Base-by-base conservation (phyloP, 371 early-diverging fungal genomes). In the Circinella minor region DNA sequence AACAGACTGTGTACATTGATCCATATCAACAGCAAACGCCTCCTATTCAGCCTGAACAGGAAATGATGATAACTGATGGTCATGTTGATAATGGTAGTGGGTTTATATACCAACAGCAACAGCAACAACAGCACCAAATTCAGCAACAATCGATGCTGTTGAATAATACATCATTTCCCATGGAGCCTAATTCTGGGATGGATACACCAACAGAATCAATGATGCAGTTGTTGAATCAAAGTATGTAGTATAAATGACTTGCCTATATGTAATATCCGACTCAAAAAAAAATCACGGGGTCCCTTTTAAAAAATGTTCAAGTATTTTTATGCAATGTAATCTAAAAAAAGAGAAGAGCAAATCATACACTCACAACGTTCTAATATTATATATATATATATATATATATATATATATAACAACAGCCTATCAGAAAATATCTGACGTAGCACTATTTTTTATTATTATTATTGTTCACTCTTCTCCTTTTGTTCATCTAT, bases 121-220 rank as follows among this genome's bases (percentile, higher is more conserved):
- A 36, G 34, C 51, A 47, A 18, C 63, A 48, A 48, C 61, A 46
- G 49, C 68, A 60, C 27, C 27, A 27, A 27, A 27, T 18, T 27
- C 51, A 47, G 9, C 63, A 48, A 49, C 39, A 63, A 15, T 49
- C 64, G 54, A 63, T 62, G 63, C 61, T 76, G 63, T 38, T 77
- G 67, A 57, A 76, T 46, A 74, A 73, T 64, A 77, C 79, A n/a
- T 75, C 77, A 78, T 78, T 78, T 51, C 80, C 80, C n/a, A 71
- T 71, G 36, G 76, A 54, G 27, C 67, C 67, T 13, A 27, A 43
- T 43, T 43, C 67, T 17, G 14, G 47, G 9, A 55, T 54, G 34
- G 71, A 74, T 54, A 61, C 77, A 1, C 78, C 78, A 8, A 65
- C 70, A 55, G 79, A 74, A 60, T 81, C 81, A 7, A 81, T 81